Evolutionary conservation across 1,284 basidiomycete genomes (phyloP), one percentile per base, ranked within the genome.

Genomic region (Mycosarcoma maydis): DNA sequence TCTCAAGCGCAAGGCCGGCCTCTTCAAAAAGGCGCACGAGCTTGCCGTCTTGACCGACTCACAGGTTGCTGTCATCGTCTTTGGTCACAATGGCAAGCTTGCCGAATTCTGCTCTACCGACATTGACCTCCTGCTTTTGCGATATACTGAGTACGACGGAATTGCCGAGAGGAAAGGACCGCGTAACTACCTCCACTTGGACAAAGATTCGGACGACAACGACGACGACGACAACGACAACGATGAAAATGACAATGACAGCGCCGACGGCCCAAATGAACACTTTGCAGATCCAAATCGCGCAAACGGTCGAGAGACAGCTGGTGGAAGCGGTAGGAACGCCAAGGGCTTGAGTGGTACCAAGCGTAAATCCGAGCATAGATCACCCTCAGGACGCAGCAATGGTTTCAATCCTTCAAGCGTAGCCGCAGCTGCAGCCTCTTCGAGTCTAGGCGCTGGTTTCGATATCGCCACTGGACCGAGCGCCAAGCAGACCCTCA

Each of bases 11-110:
- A 92, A 92, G 85, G 90, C 90, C 60, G 91, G 91, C 3, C 87
- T 93, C 52, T 92, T 93, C 88, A 92, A 92, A 82, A 92, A 92
- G 81, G 91, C 91, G 0, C 91, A 92, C 82, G 91, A 92, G 83
- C 88, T 92, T 40, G 91, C 90, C 29, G 90, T 92, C 4, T 83
- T 90, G 48, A 89, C 88, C 76, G 87, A 86, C 24, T 88, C 88
- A 54, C 87, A 89, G 66, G 86, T 90, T 36, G 88, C 87, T 6
- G 87, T 90, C 67, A 87, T 90, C 68, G 87, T 89, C 52, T 89
- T 89, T 71, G 87, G 87, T 84, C 62, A 68, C 51, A 76, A 79
- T 22, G 77, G 77, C 43, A 79, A 77, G 55, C 62, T 77, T 22
- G 67, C 75, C 41, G 77, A 77, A 39, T 79, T 76, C 27, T 77